Conservation (phyloP, 176 grass and related monocot genomes). For the Avena insularis region DNA sequence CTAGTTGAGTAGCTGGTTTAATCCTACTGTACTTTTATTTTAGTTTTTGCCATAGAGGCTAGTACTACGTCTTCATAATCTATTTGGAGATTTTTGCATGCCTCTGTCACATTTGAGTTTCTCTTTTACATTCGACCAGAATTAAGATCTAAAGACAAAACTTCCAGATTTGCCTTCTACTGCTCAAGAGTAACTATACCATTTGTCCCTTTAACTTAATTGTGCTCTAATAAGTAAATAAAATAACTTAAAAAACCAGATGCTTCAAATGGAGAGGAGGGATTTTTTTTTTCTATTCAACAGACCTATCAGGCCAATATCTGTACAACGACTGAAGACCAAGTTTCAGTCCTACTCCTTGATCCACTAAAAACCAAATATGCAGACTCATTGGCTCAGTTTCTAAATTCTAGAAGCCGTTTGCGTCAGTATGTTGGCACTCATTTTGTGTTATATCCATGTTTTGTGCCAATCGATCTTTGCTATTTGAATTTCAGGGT, state of each 20-base stretch:
- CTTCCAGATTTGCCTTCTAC: background rate
- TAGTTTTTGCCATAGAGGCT: background rate
- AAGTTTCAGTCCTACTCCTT: conserved; percentile 24
- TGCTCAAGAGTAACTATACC: background rate
- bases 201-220: conserved; percentile 9
- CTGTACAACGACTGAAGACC: background rate
- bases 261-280: conserved; percentile 4
- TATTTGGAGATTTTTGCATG: conserved; percentile 7
- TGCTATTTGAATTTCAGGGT: conserved; percentile 50
- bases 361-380: background rate
- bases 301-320: background rate
- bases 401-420: background rate
- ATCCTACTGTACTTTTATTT: conserved; percentile 30
- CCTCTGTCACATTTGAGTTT: background rate
- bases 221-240: background rate
- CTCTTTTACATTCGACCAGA: background rate
- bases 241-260: background rate
- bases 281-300: background rate
- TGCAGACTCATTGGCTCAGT: conserved; percentile 25
- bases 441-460: conserved; percentile 28
- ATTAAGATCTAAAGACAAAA: background rate
- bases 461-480: conserved; percentile 32
- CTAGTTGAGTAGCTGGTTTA: conserved; percentile 33
- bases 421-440: conserved; percentile 29
- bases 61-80: conserved; percentile 14